Evolutionary conservation across 805 yeast genomes (phyloP), one percentile per base, ranked within the genome.

Genomic region (Saturnispora serradocipensis): DNA sequence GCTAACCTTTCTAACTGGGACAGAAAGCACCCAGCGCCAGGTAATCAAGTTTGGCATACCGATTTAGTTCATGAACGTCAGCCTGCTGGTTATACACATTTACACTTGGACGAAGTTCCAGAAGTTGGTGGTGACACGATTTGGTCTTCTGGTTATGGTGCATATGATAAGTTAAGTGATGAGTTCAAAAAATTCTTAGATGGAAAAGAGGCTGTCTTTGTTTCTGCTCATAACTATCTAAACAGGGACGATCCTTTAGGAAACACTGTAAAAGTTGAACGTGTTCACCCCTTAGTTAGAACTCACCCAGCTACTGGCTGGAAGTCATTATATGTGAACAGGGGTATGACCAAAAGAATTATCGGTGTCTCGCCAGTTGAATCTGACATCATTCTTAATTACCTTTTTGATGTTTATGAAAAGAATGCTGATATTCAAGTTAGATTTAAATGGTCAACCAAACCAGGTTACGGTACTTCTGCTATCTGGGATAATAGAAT

Each of bases 401-500:
- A 75, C 56, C 66, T 80, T 46, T 75, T 65, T 55, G 63, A 66
- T 43, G 69, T 78, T 22, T 72, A 69, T 53, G 80, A 75, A 61
- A 72, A 71, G 59, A 75, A 76, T 59, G 72, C 74, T 47, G 84
- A 79, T 57, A 72, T 77, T 52, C 82, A 78, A 64, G 78, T 76
- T 6, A 69, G 82, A 56, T 73, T 74, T 67, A 72, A 71, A 54
- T 58, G 82, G 82, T 38, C 40, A 7, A 44, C 71, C 38, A 55
- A 54, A 25, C 53, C 54, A 11, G 74, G 74, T 16, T 63, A 61
- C 18, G 42, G 42, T 9, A 38, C 42, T 9, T 38, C 42, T 38
- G 42, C 42, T 38, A 38, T 38, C 16, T 74, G 78, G 78, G 78
- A 74, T 56, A 74, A 74, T 66, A 67, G 77, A 64, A 55, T 70